Evolutionary conservation across 2,329 filamentous ascomycete species (phyloP), one percentile per base, ranked within the genome.

Genomic region (Colletotrichum incanum): DNA sequence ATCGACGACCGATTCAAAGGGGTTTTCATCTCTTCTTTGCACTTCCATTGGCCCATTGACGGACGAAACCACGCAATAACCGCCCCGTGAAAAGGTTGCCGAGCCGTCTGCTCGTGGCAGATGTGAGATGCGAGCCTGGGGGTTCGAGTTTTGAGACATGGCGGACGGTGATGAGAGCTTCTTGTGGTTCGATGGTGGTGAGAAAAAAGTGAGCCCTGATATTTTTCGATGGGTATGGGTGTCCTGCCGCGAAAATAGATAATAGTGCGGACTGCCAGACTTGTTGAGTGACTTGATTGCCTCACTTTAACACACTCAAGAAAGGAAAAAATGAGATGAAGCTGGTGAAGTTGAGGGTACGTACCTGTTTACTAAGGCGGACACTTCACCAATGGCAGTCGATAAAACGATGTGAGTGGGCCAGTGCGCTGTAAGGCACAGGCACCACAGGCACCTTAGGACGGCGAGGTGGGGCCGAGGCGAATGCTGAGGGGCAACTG

Each of bases 21-120:
- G 93, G 76, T 96, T 90, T 81, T 98, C 94, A 80, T 99, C 96
- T 77, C 94, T 91, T 78, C 95, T 90, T 76, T 92, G 91, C 20
- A 96, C 94, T 84, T 99, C 96, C 76, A 98, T 90, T 20, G 96
- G 96, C 0, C 96, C 96, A 82, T 98, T 98, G 76, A 97, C 94
- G 18, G 94, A 92, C 67, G 93, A 93, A 65, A 97, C 90, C 75
- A 98, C 89, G 55, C 92, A 92, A 82, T 95, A 97, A 60, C 94
- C 93, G 69, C 90, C 87, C 77, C 92, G 88, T 2, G 93, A 90
- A 80, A 94, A 95, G 12, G 90, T 92, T 14, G 93, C 93, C 59
- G 94, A 97, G 73, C 94, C 94, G 80, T 97, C 94, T 34, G 93
- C 89, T 73, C 92, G 92, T 72, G 90, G 87, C 3, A 97, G 87